These are phyloP conservation scores for Cymodocea nodosa DNA, from an alignment of 116 monocot species.

Conservation along the genomic window DNA sequence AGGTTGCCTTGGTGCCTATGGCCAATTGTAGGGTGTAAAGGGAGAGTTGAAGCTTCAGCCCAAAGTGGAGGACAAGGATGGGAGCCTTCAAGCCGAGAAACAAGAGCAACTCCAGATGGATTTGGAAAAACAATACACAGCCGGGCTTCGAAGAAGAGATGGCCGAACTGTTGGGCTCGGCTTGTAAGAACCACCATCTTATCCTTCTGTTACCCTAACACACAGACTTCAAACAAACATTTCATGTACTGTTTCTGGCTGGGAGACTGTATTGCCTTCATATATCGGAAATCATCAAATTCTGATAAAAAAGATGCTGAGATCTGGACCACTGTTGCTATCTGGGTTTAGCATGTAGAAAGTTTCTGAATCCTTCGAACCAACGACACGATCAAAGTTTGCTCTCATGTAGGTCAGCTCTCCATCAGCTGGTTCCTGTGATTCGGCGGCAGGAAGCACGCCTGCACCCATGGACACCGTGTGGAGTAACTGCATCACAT, in stretches of 20 bases:
- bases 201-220: background rate
- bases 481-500: slow-evolving; percentile 61
- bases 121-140: slow-evolving; percentile 96
- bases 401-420: slow-evolving; percentile 91
- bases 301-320: slow-evolving; percentile 80
- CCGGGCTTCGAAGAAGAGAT: slow-evolving; percentile 86
- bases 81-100: slow-evolving; percentile 33
- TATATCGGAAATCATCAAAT: slow-evolving; percentile 19
- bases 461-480: slow-evolving; percentile 85
- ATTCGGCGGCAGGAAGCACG: slow-evolving; percentile 31
- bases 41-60: slow-evolving; percentile 28
- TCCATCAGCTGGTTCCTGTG: slow-evolving; percentile 36
- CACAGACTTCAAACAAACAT: slow-evolving; percentile 2
- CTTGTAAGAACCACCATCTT: slow-evolving; percentile 16
- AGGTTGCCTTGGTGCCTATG: slow-evolving; percentile 91
- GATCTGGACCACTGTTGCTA: slow-evolving; percentile 50
- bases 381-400: slow-evolving; percentile 62
- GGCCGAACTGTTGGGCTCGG: slow-evolving; percentile 98
- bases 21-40: slow-evolving; percentile 97
- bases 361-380: slow-evolving; percentile 79
- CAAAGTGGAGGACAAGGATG: slow-evolving; percentile 29
- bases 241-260: slow-evolving; percentile 5
- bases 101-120: slow-evolving; percentile 73
- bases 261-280: background rate
- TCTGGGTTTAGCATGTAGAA: slow-evolving; percentile 91